Evolutionary conservation across 768 basidiomycete species (phyloP).

Genomic region (Termitomyces sp.): DNA sequence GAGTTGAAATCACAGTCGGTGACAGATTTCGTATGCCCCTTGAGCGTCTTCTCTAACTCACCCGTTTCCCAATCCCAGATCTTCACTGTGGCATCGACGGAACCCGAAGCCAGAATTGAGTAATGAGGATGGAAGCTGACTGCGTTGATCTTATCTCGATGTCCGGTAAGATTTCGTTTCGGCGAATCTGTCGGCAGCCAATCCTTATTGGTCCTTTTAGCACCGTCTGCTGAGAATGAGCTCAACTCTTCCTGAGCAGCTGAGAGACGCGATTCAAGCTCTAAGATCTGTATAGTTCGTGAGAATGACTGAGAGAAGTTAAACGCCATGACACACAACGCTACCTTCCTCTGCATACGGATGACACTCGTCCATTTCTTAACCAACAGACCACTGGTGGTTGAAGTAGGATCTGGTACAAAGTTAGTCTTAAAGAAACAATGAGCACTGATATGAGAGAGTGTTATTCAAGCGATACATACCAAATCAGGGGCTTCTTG

Average conservation of each 20-base stretch:
- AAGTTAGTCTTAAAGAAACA: slow-evolving; percentile 18
- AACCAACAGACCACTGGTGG: slow-evolving; percentile 51
- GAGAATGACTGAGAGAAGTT: background rate
- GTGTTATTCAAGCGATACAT: background rate
- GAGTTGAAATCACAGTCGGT: slow-evolving; percentile 67
- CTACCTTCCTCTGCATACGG: slow-evolving; percentile 75
- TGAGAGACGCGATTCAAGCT: slow-evolving; percentile 50
- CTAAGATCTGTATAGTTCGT: slow-evolving; percentile 43
- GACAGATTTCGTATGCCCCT: slow-evolving; percentile 69
- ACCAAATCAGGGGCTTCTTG: slow-evolving; percentile 20
- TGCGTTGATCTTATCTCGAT: slow-evolving; percentile 51
- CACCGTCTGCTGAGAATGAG: slow-evolving; percentile 1
- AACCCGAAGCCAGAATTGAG: slow-evolving; percentile 59
- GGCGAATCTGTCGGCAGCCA: slow-evolving; percentile 51
- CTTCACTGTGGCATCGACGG: slow-evolving; percentile 66
- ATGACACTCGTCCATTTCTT: slow-evolving; percentile 87
- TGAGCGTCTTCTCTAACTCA: slow-evolving; percentile 68
- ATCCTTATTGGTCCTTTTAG: slow-evolving; percentile 21
- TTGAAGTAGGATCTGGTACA: slow-evolving; percentile 20
- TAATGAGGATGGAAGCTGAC: slow-evolving; percentile 71
- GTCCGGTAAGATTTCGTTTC: slow-evolving; percentile 45
- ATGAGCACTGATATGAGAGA: background rate
- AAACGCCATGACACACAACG: background rate
- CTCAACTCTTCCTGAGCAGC: slow-evolving; percentile 33
- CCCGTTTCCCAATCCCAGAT: slow-evolving; percentile 82